A percentile compares a stretch with the other conserved stretches of the same genome.
Evolutionary conservation across 805 yeast genomes (phyloP).

Genomic region (Suhomyces prunicola): DNA sequence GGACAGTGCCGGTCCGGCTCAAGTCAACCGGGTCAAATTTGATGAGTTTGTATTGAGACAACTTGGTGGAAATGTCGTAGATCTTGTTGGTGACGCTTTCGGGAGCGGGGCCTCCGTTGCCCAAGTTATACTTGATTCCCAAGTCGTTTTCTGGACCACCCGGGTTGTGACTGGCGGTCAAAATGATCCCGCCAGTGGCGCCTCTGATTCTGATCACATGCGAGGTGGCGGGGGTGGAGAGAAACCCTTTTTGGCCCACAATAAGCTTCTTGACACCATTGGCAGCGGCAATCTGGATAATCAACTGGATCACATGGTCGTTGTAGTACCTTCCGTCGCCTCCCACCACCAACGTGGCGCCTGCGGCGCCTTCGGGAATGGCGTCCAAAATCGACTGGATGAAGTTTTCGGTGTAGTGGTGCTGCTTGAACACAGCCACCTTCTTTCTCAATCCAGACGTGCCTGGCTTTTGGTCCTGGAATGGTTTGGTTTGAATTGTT

Average conservation of each 20-base stretch:
- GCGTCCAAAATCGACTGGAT: slow-evolving; percentile 81
- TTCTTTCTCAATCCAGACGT: slow-evolving; percentile 95
- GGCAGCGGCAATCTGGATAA: slow-evolving; percentile 82
- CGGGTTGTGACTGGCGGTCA: slow-evolving; percentile 96
- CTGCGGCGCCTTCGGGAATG: slow-evolving; percentile 83
- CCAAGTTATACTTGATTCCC: slow-evolving; percentile 92
- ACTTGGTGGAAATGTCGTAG: slow-evolving; percentile 60
- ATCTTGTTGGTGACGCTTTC: slow-evolving; percentile 89
- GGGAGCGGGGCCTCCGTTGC: slow-evolving; percentile 98
- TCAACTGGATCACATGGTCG: slow-evolving; percentile 72
- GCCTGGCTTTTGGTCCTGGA: slow-evolving; percentile 93
- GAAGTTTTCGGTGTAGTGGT: slow-evolving; percentile 88
- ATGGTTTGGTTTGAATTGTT: slow-evolving; percentile 63
- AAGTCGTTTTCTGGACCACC: slow-evolving; percentile 92
- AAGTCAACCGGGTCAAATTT: slow-evolving; percentile 68
- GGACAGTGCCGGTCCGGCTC: slow-evolving; percentile 48
- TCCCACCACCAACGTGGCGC: slow-evolving; percentile 81
- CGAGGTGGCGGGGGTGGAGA: slow-evolving; percentile 97
- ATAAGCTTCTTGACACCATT: slow-evolving; percentile 85
- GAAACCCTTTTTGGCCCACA: slow-evolving; percentile 82
- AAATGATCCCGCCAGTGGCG: slow-evolving; percentile 90
- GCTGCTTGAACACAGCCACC: slow-evolving; percentile 76
- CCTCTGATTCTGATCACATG: slow-evolving; percentile 74
- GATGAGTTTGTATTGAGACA: slow-evolving; percentile 59
- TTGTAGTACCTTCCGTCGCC: slow-evolving; percentile 97